Evolutionary conservation across 2,329 filamentous ascomycete species (phyloP), one percentile per base, ranked within the genome.

Genomic region (Metarhizium humberi): DNA sequence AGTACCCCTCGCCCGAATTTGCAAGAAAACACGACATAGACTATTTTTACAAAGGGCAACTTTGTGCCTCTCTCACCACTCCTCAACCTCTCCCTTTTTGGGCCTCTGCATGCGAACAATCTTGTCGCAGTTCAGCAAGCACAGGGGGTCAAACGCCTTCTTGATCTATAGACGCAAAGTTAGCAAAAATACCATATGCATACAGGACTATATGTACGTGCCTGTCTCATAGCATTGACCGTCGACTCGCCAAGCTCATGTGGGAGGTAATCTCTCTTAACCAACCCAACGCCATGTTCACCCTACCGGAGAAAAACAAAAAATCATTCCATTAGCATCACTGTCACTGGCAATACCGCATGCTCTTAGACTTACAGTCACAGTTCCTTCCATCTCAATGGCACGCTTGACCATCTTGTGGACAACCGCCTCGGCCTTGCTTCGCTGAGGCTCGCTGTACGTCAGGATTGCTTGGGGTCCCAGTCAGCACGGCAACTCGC

Each of bases 391-490:
- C 74, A 91, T 80, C 72, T 90, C 87, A 51, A 95, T 84, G 0
- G 90, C 90, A 58, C 87, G 78, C 78, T 92, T 91, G 55, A 92
- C 88, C 90, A 94, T 94, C 56, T 84, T 79, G 67, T 92, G 87
- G 30, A 94, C 87, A 30, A 92, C 74, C 45, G 78, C 78, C 64
- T 90, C 86, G 2, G 87, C 86, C 54, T 80, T 78, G 56, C 76
- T 71, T 60, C 85, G 79, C 69, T 92, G 84, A 25, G 77, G 72
- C n/a, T 88, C 81, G 56, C 83, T 86, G 65, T 81, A 83, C 7
- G 82, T 65, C 18, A 84, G 65, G 52, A 84, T 82, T 6, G 79
- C 75, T 78, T 45, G 4, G 29, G 32, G n/a, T 16, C 43, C 38
- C 36, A 2, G 56, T 58, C 30, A 55, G 53, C 18, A 58, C 10